Evolutionary conservation across 2,329 filamentous ascomycete genomes (phyloP).

Genomic region (Penicillium nordicum): DNA sequence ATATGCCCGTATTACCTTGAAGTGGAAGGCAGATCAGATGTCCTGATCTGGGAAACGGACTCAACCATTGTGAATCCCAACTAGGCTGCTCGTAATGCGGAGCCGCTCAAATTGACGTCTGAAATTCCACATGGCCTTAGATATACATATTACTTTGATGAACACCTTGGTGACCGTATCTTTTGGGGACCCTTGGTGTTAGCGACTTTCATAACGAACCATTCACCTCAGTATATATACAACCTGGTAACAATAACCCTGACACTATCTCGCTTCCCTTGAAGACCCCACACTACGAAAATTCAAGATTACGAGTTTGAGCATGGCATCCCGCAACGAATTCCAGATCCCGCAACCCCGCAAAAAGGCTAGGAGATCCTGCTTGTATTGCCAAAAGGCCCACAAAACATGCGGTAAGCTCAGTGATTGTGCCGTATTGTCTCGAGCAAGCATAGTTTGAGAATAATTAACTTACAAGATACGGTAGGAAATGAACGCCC

Average conservation of each 20-base stretch:
- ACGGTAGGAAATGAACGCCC: slow-evolving; percentile 11
- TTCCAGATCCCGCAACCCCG: neutral
- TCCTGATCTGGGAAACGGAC: neutral
- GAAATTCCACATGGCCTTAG: neutral
- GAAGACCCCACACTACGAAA: neutral
- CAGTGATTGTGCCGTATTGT: neutral
- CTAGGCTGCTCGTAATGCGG: neutral
- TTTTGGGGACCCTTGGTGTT: neutral
- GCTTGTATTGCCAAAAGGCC: slow-evolving; percentile 10
- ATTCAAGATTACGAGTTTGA: neutral
- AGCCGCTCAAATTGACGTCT: neutral
- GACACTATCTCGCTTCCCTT: neutral
- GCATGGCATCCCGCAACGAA: neutral
- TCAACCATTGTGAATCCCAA: neutral
- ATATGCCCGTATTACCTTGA: neutral
- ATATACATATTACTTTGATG: neutral
- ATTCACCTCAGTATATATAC: neutral
- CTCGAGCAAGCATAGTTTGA: neutral
- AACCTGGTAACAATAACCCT: neutral
- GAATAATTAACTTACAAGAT: neutral
- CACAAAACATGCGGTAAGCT: slow-evolving; percentile 16
- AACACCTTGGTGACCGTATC: neutral
- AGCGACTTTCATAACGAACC: neutral
- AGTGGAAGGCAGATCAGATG: too few species aligned
- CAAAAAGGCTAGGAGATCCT: slow-evolving; percentile 11